These are phyloP conservation scores for Pyrus communis DNA, from an alignment of 306 rosid genomes.

Conservation along the genomic window DNA sequence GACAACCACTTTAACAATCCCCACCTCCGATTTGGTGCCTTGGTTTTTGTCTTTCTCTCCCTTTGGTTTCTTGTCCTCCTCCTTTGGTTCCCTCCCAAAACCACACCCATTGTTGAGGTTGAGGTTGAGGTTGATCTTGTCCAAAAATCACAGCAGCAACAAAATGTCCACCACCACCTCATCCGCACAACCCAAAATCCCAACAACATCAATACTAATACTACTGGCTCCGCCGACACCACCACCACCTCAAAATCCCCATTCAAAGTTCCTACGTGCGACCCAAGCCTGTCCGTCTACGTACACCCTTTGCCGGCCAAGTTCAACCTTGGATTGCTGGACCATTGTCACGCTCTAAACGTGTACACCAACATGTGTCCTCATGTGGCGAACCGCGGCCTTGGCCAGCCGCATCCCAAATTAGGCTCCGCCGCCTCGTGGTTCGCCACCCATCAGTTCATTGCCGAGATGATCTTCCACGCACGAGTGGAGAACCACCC, in stretches of 20 bases:
- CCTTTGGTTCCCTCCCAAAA: conserved; percentile 25
- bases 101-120: neutral
- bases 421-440: conserved; percentile 22
- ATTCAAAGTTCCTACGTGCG: conserved; percentile 19
- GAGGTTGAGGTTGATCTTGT: neutral
- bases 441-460: conserved; percentile 81
- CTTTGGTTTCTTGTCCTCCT: conserved; percentile 33
- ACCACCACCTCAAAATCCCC: neutral
- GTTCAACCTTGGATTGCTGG: conserved; percentile 54
- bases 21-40: conserved; percentile 14
- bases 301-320: conserved; percentile 53
- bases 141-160: neutral
- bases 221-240: neutral
- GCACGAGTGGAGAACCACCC: conserved; percentile 72
- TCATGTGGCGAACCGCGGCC: conserved; percentile 61
- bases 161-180: neutral
- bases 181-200: neutral
- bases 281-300: conserved; percentile 29
- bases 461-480: conserved; percentile 79
- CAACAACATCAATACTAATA: neutral
- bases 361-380: conserved; percentile 93
- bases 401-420: conserved; percentile 44
- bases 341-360: conserved; percentile 45
- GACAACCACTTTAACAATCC: neutral
- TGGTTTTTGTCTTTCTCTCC: conserved; percentile 32